Conservation (phyloP, 306 rosid species). For the Malus orientalis region DNA sequence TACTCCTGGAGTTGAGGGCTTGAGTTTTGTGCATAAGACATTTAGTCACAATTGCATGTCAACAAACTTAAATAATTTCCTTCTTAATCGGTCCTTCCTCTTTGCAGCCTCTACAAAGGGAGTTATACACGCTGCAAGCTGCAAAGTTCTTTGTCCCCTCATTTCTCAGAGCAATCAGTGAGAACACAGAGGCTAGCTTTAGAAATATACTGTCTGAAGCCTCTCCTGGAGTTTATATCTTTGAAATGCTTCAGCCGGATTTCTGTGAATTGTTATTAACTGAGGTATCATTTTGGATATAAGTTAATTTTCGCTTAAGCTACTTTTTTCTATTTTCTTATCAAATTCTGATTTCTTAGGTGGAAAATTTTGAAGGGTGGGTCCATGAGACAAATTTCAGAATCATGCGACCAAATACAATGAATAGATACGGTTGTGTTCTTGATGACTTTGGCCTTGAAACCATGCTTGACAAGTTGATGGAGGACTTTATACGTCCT, state of each 20-base stretch:
- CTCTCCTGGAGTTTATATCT: conserved; percentile 57
- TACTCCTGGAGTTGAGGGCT: conserved; percentile 10
- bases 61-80: conserved; percentile 6
- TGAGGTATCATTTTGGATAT: conserved; percentile 57
- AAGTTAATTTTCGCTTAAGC: conserved; percentile 6
- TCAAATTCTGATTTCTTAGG: conserved; percentile 63
- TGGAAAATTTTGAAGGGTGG: conserved; percentile 90
- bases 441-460: conserved; percentile 95
- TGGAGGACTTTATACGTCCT: conserved; percentile 69
- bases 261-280: conserved; percentile 70
- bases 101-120: conserved; percentile 63
- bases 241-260: conserved; percentile 79
- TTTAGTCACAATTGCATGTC: conserved; percentile 1
- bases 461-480: conserved; percentile 71
- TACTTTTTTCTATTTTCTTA: conserved; percentile 43
- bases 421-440: conserved; percentile 88
- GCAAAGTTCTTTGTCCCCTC: conserved; percentile 68
- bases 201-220: conserved; percentile 57
- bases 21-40: conserved; percentile 15
- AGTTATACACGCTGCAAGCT: conserved; percentile 60
- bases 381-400: conserved; percentile 60
- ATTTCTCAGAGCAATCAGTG: conserved; percentile 74
- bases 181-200: conserved; percentile 63
- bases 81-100: conserved; percentile 5
- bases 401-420: conserved; percentile 90